Evolutionary conservation across 495 filamentous ascomycete genomes (phyloP), one percentile per base, ranked within the genome.

Genomic region (Amphirosellinia nigrospora): DNA sequence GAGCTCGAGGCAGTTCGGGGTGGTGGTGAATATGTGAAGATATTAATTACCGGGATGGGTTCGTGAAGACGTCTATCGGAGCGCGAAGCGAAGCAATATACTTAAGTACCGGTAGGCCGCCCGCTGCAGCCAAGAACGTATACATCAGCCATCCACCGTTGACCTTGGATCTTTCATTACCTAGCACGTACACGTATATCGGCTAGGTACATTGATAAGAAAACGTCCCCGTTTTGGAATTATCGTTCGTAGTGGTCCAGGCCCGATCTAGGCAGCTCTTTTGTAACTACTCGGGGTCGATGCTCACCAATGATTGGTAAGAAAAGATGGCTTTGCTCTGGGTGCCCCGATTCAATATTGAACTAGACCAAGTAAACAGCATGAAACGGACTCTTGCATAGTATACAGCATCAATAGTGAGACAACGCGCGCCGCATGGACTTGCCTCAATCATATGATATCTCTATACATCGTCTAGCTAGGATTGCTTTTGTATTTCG

Each of bases 1-100:
- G 46, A 65, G 63, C 26, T 53, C 34, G 11, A 41, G 41, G 32
- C 63, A 65, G 28, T 53, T 65, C 45, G 28, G 58, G 58, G 34
- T 60, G 30, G 34, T 60, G 30, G 56, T 61, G 36, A 61, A 28
- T 39, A 61, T 15, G 21, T 32, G 36, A 61, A 61, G 36, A 41
- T 41, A n/a, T 61, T 61, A 61, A 61, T 61, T 41, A 10, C 58
- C 41, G 58, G 58, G 58, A 61, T 60, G 11, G 4, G 53, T n/a
- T 1, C 34, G 13, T 38, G 36, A 26, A 61, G 58, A 41, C 21
- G 11, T 52, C 7, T 16, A 5, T 43, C 21, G 21, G 58, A 61
- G 23, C 58, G 36, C 36, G 58, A 61, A 61, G 36, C 58, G 58
- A 61, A 61, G 21, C 36, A 39, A 26, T 41, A 61, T 28, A 61